Evolutionary conservation across 768 basidiomycete genomes (phyloP).

Genomic region (Lactarius sp.): DNA sequence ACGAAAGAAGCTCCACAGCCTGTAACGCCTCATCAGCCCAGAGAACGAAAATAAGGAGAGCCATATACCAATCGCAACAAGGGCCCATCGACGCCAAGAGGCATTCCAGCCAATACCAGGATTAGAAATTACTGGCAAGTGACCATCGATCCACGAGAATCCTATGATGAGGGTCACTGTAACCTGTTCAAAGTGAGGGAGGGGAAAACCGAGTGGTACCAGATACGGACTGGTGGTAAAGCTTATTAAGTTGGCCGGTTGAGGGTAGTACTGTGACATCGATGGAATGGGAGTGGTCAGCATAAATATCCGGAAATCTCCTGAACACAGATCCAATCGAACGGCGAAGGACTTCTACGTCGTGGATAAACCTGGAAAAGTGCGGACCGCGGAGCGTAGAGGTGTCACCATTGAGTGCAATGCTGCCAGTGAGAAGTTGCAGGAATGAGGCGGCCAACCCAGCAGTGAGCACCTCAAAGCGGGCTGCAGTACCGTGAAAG

Average conservation of each 20-base stretch:
- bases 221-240: too few relatives aligned
- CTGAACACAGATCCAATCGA: too few relatives aligned
- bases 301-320: too few relatives aligned
- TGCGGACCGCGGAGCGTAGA: background rate
- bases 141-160: slow-evolving; percentile 55
- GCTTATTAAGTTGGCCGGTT: too few relatives aligned
- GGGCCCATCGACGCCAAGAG: slow-evolving; percentile 48
- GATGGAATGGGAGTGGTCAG: too few relatives aligned
- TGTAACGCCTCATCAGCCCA: slow-evolving; percentile 15
- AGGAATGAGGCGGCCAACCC: slow-evolving; percentile 1
- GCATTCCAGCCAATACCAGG: slow-evolving; percentile 49
- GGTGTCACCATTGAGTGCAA: background rate
- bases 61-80: slow-evolving; percentile 45
- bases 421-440: background rate
- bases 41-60: background rate
- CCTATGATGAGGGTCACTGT: slow-evolving; percentile 48
- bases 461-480: background rate
- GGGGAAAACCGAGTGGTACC: background rate
- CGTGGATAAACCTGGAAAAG: background rate
- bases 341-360: background rate
- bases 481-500: background rate
- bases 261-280: too few relatives aligned
- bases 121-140: slow-evolving; percentile 41
- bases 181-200: slow-evolving; percentile 29
- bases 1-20: slow-evolving; percentile 49